Percentiles rank a stretch among this genome's conserved stretches.
Evolutionary conservation across 148 eudicot species (phyloP).

Genomic region (Nyssa sinensis): DNA sequence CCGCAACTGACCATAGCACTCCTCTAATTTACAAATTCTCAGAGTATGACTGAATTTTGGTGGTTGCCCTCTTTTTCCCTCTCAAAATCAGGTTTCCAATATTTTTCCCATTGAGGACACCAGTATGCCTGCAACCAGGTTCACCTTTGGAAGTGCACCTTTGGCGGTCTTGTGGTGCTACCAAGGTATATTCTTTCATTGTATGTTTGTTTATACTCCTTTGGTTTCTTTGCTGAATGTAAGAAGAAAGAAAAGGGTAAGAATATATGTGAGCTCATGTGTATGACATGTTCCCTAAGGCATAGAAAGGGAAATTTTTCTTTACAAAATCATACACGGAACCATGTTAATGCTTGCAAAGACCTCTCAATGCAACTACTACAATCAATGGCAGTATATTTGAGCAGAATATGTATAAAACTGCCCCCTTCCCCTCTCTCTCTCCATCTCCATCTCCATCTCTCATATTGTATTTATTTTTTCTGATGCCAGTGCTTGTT

Average conservation of each 20-base stretch:
- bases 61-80: not conserved
- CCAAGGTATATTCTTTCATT: constrained; percentile 50
- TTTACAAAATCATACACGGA: not conserved
- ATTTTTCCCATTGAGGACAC: constrained; percentile 80
- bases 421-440: not conserved
- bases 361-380: not conserved
- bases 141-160: constrained; percentile 66
- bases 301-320: not conserved
- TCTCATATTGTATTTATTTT: too few relatives aligned
- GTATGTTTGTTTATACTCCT: not conserved
- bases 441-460: not conserved
- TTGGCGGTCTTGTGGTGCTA: constrained; percentile 87
- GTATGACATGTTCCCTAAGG: not conserved
- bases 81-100: constrained; percentile 74
- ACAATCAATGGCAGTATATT: not conserved
- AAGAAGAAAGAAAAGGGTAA: not conserved
- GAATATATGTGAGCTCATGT: not conserved
- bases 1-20: too few relatives aligned
- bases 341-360: too few relatives aligned
- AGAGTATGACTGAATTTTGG: too few relatives aligned
- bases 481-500: not conserved
- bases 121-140: constrained; percentile 60
- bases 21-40: too few relatives aligned
- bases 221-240: not conserved
- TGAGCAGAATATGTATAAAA: not conserved